Evolutionary conservation across 1,284 basidiomycete genomes (phyloP).

Genomic region (Rhodotorula sp.): DNA sequence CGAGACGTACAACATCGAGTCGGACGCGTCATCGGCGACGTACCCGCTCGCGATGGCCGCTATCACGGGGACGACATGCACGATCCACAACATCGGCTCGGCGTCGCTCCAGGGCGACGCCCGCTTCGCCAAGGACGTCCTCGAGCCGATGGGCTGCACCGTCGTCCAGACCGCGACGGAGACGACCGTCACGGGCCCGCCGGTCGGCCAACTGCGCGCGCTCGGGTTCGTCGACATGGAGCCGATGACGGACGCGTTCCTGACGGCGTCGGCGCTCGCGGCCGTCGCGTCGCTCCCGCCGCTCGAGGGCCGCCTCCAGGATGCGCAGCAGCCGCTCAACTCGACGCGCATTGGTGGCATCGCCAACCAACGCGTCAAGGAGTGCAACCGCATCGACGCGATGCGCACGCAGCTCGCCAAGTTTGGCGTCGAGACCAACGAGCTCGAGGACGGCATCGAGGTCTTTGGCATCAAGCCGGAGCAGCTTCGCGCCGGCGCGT

Average conservation of each 20-base stretch:
- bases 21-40: conserved; percentile 92
- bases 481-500: conserved; percentile 67
- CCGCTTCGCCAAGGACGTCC: conserved; percentile 86
- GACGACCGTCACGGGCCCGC: conserved; percentile 92
- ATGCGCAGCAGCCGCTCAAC: conserved; percentile 52
- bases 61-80: conserved; percentile 91
- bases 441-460: conserved; percentile 91
- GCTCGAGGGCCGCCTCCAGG: conserved; percentile 42
- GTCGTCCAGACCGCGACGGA: conserved; percentile 84
- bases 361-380: conserved; percentile 97
- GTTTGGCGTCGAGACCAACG: conserved; percentile 89
- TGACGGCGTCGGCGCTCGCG: conserved; percentile 88
- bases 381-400: conserved; percentile 93
- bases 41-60: conserved; percentile 97
- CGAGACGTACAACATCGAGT: conserved; percentile 83
- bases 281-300: conserved; percentile 72
- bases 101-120: conserved; percentile 94
- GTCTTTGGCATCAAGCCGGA: conserved; percentile 70
- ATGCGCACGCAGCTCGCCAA: conserved; percentile 97
- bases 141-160: conserved; percentile 91
- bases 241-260: conserved; percentile 99
- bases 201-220: conserved; percentile 74
- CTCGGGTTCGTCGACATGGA: conserved; percentile 95
- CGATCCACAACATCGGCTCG: conserved; percentile 87
- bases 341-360: conserved; percentile 87